Conservation (phyloP, 73 alveolate species). For the Durusdinium trenchii region DNA sequence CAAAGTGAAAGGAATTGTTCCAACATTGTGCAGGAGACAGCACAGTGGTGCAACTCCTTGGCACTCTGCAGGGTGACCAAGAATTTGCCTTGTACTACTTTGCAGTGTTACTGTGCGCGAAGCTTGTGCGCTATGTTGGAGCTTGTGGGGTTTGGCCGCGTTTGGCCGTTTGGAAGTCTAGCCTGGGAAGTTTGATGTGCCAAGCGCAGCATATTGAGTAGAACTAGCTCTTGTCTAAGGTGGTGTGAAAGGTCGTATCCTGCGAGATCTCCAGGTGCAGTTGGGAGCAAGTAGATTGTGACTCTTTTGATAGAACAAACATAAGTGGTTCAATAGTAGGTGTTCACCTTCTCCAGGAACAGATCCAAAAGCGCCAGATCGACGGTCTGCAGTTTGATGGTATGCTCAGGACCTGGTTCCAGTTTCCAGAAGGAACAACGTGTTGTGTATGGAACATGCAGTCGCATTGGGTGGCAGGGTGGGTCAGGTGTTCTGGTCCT, state of each 20-base stretch:
- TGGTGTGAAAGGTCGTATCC: constrained; percentile 65
- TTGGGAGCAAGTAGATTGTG: neutral
- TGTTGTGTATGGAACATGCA: too few species aligned
- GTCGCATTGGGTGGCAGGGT: too few species aligned
- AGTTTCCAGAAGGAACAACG: too few species aligned
- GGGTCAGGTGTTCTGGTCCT: too few species aligned
- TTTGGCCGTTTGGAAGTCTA: neutral
- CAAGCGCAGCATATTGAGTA: neutral
- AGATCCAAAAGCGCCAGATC: constrained; percentile 71
- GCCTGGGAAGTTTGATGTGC: neutral
- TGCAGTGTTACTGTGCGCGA: neutral
- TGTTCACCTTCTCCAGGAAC: constrained; percentile 45
- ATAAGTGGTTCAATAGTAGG: too few species aligned
- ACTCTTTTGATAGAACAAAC: too few species aligned
- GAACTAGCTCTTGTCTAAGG: neutral
- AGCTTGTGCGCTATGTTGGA: neutral
- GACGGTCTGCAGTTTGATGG: constrained; percentile 87
- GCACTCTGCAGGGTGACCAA: constrained; percentile 51
- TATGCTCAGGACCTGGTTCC: constrained; percentile 64
- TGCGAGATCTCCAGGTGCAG: constrained; percentile 89
- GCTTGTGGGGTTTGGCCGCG: neutral
- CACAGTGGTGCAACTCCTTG: constrained; percentile 90
- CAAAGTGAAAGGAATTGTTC: neutral
- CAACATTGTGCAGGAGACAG: constrained; percentile 38
- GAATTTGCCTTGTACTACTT: neutral